Evolutionary conservation across 1,284 basidiomycete genomes (phyloP).

Genomic region (Irpex lacteus): DNA sequence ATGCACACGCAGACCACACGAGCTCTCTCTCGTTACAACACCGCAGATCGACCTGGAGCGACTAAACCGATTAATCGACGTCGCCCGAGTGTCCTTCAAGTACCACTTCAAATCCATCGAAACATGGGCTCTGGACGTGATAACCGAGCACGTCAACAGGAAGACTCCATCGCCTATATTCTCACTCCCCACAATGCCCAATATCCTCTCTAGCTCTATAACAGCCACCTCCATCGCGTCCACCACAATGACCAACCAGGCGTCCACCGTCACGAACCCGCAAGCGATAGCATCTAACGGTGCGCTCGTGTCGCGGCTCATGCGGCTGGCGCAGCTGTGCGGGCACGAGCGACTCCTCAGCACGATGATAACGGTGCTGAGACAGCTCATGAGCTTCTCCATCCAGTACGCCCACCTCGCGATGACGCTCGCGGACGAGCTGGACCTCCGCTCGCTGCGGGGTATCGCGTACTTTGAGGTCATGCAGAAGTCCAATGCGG

Average conservation of each 20-base stretch:
- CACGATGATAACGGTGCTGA: constrained; percentile 55
- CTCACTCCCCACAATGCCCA: constrained; percentile 28
- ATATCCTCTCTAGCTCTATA: not conserved
- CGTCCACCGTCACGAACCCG: constrained; percentile 14
- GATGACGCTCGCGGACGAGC: constrained; percentile 66
- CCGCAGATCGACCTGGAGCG: constrained; percentile 39
- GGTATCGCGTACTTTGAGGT: constrained; percentile 69
- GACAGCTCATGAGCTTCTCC: constrained; percentile 50
- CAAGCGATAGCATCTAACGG: constrained; percentile 27
- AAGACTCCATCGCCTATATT: constrained; percentile 52
- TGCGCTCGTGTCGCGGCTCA: constrained; percentile 51
- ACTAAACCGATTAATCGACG: constrained; percentile 54
- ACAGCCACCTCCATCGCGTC: constrained; percentile 29
- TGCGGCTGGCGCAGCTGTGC: constrained; percentile 64
- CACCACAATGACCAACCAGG: not conserved
- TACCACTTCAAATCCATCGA: constrained; percentile 69
- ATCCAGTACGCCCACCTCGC: constrained; percentile 65
- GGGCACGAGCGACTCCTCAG: constrained; percentile 52
- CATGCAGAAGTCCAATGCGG: constrained; percentile 55
- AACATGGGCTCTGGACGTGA: constrained; percentile 64
- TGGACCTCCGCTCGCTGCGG: constrained; percentile 50
- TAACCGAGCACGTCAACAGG: constrained; percentile 58
- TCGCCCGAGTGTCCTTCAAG: constrained; percentile 61
- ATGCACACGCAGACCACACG: constrained; percentile 47
- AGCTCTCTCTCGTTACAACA: constrained; percentile 42